Evolutionary conservation across 202 grass and related monocot species (phyloP).

Genomic region (Setaria viridis): DNA sequence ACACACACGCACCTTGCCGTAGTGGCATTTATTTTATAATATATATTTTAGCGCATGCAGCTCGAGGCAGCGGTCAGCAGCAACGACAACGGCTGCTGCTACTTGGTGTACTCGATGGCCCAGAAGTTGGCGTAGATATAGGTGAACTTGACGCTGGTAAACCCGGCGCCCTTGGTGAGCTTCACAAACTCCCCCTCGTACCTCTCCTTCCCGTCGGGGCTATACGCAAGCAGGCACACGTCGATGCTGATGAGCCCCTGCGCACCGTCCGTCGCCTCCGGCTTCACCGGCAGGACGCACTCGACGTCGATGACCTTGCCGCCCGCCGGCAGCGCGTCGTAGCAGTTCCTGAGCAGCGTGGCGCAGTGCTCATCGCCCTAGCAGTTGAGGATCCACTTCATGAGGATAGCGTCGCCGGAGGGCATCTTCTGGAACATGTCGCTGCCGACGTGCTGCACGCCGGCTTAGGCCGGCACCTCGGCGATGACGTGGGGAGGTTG

Average conservation of each 20-base stretch:
- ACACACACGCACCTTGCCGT: no score
- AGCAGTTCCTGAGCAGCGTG: conserved; percentile 66
- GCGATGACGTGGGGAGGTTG: no score
- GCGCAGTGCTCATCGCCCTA: conserved; percentile 73
- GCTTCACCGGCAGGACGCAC: conserved; percentile 59
- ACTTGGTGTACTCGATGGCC: conserved; percentile 79
- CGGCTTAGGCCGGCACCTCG: no score
- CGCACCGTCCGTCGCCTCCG: conserved; percentile 52
- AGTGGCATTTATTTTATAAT: no score
- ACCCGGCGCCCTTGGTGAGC: conserved; percentile 56
- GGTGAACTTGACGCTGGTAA: conserved; percentile 45
- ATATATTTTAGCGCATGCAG: no score
- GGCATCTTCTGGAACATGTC: no score
- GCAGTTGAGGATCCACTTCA: conserved; percentile 59
- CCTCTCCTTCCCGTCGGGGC: conserved; percentile 73
- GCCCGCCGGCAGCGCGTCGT: conserved; percentile 63
- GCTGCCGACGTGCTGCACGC: no score
- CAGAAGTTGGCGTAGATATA: neutral
- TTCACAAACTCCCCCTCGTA: conserved; percentile 66
- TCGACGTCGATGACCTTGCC: conserved; percentile 77
- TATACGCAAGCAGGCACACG: conserved; percentile 74
- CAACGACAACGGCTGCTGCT: neutral
- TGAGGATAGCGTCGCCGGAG: no score
- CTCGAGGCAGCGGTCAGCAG: no score
- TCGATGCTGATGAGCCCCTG: conserved; percentile 67